Evolutionary conservation across 306 rosid species (phyloP).

Genomic region (Citrullus amarus): DNA sequence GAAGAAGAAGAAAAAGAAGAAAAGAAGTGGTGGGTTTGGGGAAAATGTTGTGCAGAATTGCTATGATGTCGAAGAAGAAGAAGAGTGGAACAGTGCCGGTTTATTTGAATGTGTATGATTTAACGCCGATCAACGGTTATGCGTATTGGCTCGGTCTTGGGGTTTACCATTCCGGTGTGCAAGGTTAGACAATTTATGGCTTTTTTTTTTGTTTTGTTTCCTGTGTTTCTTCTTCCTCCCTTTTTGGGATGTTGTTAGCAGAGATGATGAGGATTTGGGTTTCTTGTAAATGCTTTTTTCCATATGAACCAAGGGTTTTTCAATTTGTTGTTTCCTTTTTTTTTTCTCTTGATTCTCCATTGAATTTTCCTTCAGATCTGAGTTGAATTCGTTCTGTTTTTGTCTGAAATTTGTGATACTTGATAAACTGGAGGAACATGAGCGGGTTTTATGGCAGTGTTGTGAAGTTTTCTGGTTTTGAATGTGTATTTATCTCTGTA

Average conservation of each 20-base stretch:
- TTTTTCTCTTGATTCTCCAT: not conserved
- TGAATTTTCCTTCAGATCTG: slow-evolving; percentile 20
- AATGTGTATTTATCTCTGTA: not conserved
- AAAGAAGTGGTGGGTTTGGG: not conserved
- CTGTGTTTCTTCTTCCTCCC: not conserved
- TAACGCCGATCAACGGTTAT: slow-evolving; percentile 82
- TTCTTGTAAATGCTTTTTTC: not conserved
- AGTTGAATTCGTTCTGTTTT: not conserved
- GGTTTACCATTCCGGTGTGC: slow-evolving; percentile 89
- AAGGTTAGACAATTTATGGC: slow-evolving; percentile 32
- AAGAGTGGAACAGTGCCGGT: slow-evolving; percentile 67
- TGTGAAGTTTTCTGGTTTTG: not conserved
- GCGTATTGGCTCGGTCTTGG: slow-evolving; percentile 98
- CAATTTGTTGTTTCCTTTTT: not conserved
- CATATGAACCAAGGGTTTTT: not conserved
- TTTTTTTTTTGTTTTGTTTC: not conserved
- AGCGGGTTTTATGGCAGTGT: not conserved
- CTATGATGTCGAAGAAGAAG: slow-evolving; percentile 46
- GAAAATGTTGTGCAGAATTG: slow-evolving; percentile 48
- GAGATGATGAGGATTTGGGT: not conserved
- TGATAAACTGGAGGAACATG: not conserved
- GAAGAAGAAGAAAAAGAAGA: not conserved
- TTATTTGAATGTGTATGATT: slow-evolving; percentile 78
- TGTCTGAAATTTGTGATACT: not conserved
- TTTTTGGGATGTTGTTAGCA: not conserved